A percentile compares a stretch with the other conserved stretches of the same genome.
phyloP scores from a whole-genome alignment of 345 rosid genomes.

The Camelina laxa region DNA sequence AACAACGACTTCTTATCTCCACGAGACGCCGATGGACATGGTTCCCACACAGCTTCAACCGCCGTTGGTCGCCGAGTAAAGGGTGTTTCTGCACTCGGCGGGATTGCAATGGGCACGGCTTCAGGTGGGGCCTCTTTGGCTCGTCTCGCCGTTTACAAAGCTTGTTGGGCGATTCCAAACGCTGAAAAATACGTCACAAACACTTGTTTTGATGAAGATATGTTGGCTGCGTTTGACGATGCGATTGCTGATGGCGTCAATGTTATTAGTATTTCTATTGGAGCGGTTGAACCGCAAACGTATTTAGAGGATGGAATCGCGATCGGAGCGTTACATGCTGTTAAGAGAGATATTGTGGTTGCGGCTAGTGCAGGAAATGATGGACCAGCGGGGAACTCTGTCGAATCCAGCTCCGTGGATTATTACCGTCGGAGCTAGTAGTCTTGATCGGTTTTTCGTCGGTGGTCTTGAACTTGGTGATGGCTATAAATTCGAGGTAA shows the following conservation, averaged over 20 bases:
- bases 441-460: constrained; percentile 59
- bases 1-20: constrained; percentile 63
- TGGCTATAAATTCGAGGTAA: constrained; percentile 56
- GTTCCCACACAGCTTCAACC: constrained; percentile 77
- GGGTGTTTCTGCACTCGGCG: constrained; percentile 48
- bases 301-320: constrained; percentile 55
- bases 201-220: constrained; percentile 60
- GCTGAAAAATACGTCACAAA: constrained; percentile 43
- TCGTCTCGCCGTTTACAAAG: constrained; percentile 78
- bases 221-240: constrained; percentile 80
- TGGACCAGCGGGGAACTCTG: constrained; percentile 60
- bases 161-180: constrained; percentile 70
- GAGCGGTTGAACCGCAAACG: not conserved
- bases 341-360: constrained; percentile 58
- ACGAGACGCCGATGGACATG: constrained; percentile 78
- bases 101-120: constrained; percentile 67
- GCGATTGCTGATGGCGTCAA: constrained; percentile 76
- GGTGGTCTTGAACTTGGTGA: constrained; percentile 58
- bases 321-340: constrained; percentile 62
- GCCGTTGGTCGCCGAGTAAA: constrained; percentile 58
- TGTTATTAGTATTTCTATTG: constrained; percentile 67
- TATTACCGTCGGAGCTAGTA: constrained; percentile 77
- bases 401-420: constrained; percentile 77
- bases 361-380: constrained; percentile 67
- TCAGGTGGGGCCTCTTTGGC: constrained; percentile 71